These are phyloP conservation scores for Cystobasidium onofrii DNA, from an alignment of 768 basidiomycete genomes.

Conservation along the genomic window DNA sequence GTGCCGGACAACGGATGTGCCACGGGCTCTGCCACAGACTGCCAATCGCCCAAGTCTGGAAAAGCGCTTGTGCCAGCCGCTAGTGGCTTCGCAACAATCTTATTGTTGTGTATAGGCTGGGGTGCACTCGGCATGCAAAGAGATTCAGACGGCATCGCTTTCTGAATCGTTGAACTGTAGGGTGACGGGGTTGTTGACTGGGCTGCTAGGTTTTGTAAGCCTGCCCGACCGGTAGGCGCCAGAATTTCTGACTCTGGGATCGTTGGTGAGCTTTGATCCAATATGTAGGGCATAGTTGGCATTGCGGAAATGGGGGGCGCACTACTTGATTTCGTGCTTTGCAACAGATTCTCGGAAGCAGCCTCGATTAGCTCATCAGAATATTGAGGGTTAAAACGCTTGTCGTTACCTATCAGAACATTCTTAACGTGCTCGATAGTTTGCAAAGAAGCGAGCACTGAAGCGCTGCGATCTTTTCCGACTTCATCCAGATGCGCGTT, in stretches of 20 bases:
- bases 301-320: background rate
- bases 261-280: constrained; percentile 13
- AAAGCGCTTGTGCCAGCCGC: background rate
- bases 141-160: background rate
- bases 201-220: background rate
- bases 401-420: background rate
- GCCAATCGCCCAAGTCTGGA: constrained; percentile 15
- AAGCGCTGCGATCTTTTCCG: background rate
- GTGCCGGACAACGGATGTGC: background rate
- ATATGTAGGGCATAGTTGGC: background rate
- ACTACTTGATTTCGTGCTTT: background rate
- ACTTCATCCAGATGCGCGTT: background rate
- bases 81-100: background rate
- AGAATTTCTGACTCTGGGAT: background rate
- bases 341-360: background rate
- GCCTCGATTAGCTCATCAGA: background rate
- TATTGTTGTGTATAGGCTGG: background rate
- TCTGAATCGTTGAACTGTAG: too few species aligned
- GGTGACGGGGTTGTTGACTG: background rate
- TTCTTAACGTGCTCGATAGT: constrained; percentile 21
- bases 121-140: background rate
- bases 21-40: background rate
- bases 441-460: background rate
- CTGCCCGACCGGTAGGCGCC: background rate
- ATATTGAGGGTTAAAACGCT: background rate